These are phyloP conservation scores for Wickerhamiella spandovensis DNA, from an alignment of 805 yeast species.

Conservation along the genomic window DNA sequence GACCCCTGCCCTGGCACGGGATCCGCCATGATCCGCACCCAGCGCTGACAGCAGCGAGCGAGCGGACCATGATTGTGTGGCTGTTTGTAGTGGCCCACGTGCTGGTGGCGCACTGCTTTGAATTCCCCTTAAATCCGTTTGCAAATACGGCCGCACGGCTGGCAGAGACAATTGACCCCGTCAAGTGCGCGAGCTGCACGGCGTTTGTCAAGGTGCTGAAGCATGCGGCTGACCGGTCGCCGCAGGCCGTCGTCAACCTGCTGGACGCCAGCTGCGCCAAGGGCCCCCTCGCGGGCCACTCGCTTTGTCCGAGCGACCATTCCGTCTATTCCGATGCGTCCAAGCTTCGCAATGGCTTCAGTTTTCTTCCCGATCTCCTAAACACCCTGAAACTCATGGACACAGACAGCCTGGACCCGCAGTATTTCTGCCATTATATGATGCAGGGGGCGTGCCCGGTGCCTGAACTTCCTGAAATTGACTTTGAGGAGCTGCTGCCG, in stretches of 20 bases:
- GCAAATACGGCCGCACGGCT: background rate
- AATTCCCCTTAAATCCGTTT: background rate
- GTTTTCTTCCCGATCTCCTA: slow-evolving; percentile 31
- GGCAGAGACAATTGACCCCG: background rate
- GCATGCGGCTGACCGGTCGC: background rate
- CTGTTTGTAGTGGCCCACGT: background rate
- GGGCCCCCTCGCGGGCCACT: slow-evolving; percentile 6
- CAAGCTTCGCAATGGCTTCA: slow-evolving; percentile 6
- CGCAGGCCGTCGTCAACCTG: slow-evolving; percentile 1
- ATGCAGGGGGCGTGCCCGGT: slow-evolving; percentile 36
- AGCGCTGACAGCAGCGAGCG: background rate
- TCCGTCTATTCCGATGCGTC: slow-evolving; percentile 6
- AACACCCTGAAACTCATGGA: slow-evolving; percentile 39
- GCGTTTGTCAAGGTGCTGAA: slow-evolving; percentile 5
- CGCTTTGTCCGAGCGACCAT: slow-evolving; percentile 9
- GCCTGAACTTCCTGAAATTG: slow-evolving; percentile 40
- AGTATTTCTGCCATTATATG: slow-evolving; percentile 46
- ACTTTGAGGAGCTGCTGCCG: slow-evolving; percentile 34
- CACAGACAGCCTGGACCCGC: slow-evolving; percentile 41
- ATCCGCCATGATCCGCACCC: background rate
- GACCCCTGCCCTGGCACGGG: too few relatives aligned
- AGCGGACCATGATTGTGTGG: background rate
- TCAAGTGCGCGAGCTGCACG: slow-evolving; percentile 10
- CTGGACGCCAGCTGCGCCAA: slow-evolving; percentile 11
- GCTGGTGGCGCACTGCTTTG: background rate